Base-by-base conservation (phyloP, 345 rosid genomes). In the Salix udensis region DNA sequence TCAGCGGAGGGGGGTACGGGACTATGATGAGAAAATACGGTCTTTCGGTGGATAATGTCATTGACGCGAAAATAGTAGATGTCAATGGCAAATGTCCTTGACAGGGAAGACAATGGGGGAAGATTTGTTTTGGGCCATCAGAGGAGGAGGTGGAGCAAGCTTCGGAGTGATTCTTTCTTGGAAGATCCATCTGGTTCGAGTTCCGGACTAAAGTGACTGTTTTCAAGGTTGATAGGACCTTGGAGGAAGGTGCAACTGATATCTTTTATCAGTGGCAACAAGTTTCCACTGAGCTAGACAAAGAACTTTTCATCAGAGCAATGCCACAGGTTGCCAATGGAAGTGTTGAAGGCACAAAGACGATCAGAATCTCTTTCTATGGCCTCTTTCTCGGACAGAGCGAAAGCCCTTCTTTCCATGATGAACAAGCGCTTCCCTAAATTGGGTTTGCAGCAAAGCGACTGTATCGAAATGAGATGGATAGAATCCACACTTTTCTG, bases 391-490 rank as follows among this genome's bases (percentile, higher is more conserved):
- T 75, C 2, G 78, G 78, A 34, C 18, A 18, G 24, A 8, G n/a
- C 1, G 44, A 53, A 10, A 4, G n/a, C 24, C 1, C 73, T 75
- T 36, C 50, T 75, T 67, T 14, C 66, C 21, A 14, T 67, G 37
- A 13, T 75, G 72, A 50, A 52, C 6, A 7, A 21, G 31, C 52
- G 66, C 23, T 75, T 75, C 52, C 78, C 73, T 13, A 36, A 75
- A 55, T 15, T 75, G 37, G 65, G 65, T 19, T 53, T 75, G 34
- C 23, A 19, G 36, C 36, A 13, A n/a, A 10, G 23, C 11, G 71
- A 75, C 28, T 67, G 78, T n/a, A 13, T 9, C 5, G 78, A 75
- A 67, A 34, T 67, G 65, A 75, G 78, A 23, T 75, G 78, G 78
- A 30, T 75, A 8, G 52, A 75, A 50, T 67, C 78, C 12, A 58